Evolutionary conservation across 2,329 filamentous ascomycete genomes (phyloP), one percentile per base, ranked within the genome.

Genomic region (Achaetomium macrosporum): DNA sequence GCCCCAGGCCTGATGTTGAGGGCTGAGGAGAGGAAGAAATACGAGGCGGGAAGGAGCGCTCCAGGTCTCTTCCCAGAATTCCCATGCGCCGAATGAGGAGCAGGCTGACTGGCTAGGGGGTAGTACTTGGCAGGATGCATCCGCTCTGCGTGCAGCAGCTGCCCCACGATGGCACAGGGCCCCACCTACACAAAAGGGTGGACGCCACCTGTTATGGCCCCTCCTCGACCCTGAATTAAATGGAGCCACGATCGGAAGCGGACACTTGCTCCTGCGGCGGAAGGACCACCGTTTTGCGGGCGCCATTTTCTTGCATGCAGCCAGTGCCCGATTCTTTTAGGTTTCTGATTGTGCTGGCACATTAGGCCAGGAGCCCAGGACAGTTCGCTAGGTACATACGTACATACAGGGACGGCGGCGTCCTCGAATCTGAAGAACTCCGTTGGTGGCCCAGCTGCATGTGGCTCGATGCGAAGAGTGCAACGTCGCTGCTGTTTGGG

Each of bases 41-140:
- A 59, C 58, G 59, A 62, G 60, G 59, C 61, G 59, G 61, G 57
- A 61, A 60, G 59, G 59, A 55, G 55, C 53, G 52, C n/a, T 15
- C 33, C 33, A 35, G 33, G 33, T 42, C 43, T 53, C 55, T 57
- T 58, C 45, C 50, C 51, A 53, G 37, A 50, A 48, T 44, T 50
- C 47, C 51, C 47, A 54, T 50, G 55, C 50, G 57, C 56, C 59
- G 51, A 61, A 60, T 59, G 59, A 58, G 57, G 57, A 57, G 53
- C 45, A 35, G 49, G 53, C 55, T 48, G 46, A 46, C 30, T 13
- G 31, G 42, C 19, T 39, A 30, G 37, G 7, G 51, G 51, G 53
- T 33, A 42, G 44, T 20, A 47, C 46, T 47, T 54, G 49, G 46
- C 42, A 53, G 13, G 36, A 13, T 42, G 46, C 20, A 35, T 33